Evolutionary conservation across 2,329 filamentous ascomycete species (phyloP).

Genomic region (Ophiostoma angusticollis): DNA sequence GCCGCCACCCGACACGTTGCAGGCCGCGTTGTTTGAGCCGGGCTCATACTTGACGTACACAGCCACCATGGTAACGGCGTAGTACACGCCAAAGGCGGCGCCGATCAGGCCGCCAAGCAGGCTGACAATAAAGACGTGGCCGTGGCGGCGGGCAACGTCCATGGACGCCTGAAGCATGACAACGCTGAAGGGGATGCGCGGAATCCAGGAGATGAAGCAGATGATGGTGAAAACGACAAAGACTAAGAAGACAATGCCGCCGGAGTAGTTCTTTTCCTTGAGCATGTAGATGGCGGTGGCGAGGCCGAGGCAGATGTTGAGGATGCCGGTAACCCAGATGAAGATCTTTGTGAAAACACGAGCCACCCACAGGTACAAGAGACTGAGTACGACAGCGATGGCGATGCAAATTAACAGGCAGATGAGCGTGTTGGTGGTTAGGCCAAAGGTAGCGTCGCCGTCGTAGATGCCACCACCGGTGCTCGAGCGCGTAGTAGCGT

Average conservation of each 20-base stretch:
- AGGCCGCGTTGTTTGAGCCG: constrained; percentile 35
- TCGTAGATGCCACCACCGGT: constrained; percentile 65
- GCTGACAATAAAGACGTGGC: constrained; percentile 78
- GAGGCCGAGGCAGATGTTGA: constrained; percentile 76
- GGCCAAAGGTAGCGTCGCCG: constrained; percentile 47
- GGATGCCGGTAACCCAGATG: constrained; percentile 82
- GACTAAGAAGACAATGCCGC: constrained; percentile 75
- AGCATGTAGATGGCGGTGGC: constrained; percentile 82
- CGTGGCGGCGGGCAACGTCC: constrained; percentile 70
- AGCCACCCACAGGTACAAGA: constrained; percentile 62
- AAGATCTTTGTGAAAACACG: constrained; percentile 76
- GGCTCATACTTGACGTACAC: constrained; percentile 79
- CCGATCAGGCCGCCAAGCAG: constrained; percentile 68
- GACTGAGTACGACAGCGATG: constrained; percentile 62
- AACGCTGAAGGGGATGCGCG: constrained; percentile 78
- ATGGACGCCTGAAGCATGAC: constrained; percentile 80
- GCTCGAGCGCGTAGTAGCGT: constrained; percentile 38
- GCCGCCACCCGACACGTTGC: constrained; percentile 38
- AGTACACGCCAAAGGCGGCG: constrained; percentile 71
- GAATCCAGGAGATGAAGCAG: constrained; percentile 82
- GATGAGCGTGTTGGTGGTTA: constrained; percentile 75
- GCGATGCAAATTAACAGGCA: constrained; percentile 69
- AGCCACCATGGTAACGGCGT: constrained; percentile 70
- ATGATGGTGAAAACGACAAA: constrained; percentile 70
- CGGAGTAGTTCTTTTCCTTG: constrained; percentile 60